phyloP scores from a whole-genome alignment of 164 flowering plant genomes.

The Piper betle region DNA sequence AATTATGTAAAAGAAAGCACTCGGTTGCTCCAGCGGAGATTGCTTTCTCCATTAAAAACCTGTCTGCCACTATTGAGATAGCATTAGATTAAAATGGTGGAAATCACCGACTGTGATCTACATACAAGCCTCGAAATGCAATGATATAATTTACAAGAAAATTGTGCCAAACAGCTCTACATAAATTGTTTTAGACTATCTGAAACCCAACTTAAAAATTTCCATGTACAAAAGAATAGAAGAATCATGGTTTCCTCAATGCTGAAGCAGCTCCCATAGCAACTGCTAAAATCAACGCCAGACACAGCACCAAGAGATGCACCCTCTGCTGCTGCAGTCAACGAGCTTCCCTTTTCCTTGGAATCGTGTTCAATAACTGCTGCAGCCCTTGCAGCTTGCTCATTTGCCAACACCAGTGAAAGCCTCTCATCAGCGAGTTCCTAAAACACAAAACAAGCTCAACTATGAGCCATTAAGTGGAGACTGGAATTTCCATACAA shows the following conservation, averaged over 20 bases:
- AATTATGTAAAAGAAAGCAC: neutral
- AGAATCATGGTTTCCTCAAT: no score
- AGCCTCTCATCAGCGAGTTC: conserved; percentile 70
- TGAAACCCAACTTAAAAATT: no score
- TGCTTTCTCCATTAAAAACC: neutral
- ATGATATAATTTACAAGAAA: no score
- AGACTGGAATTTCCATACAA: no score
- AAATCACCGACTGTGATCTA: neutral
- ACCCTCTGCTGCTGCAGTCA: conserved; percentile 74
- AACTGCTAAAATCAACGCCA: conserved; percentile 75
- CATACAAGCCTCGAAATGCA: neutral
- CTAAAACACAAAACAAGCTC: conserved; percentile 17
- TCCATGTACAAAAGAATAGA: no score
- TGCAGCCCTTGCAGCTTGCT: conserved; percentile 34
- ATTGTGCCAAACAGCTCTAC: no score
- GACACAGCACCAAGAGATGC: conserved; percentile 89
- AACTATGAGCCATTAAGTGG: no score
- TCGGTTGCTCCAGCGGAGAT: neutral
- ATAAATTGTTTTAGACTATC: no score
- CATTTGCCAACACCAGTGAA: conserved; percentile 40
- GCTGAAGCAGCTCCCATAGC: no score
- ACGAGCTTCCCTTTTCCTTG: conserved; percentile 37
- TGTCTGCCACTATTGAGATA: neutral
- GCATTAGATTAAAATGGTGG: neutral
- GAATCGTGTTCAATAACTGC: conserved; percentile 21